Percentiles rank a stretch among this genome's conserved stretches.
These are phyloP conservation scores for Pinus albicaulis DNA, from an alignment of 75 land plant species.

Conservation along the genomic window DNA sequence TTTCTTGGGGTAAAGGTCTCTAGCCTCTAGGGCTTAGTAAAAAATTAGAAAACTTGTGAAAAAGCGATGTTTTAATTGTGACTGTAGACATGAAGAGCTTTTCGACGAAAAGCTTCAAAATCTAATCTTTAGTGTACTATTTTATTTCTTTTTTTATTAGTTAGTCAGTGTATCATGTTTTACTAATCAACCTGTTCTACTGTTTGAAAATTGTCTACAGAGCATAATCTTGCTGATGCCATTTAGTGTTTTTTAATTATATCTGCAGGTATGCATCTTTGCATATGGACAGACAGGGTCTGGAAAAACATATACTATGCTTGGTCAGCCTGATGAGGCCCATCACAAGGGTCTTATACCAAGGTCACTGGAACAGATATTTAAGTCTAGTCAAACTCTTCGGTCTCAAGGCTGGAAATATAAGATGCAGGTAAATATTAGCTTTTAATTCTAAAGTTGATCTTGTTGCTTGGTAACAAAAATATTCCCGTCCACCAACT, in stretches of 20 bases:
- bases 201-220: background rate
- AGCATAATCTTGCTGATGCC: background rate
- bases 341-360: constrained; percentile 31
- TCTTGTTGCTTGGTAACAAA: background rate
- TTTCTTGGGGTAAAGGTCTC: background rate
- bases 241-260: background rate
- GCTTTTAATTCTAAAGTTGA: background rate
- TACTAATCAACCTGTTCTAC: too few species aligned
- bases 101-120: background rate
- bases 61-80: background rate
- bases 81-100: background rate
- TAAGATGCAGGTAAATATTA: constrained; percentile 27
- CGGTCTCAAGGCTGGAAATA: constrained; percentile 31
- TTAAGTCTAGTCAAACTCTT: constrained; percentile 33
- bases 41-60: background rate
- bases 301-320: constrained; percentile 39
- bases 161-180: background rate
- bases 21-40: background rate
- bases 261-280: constrained; percentile 33
- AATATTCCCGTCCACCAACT: background rate
- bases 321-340: constrained; percentile 23
- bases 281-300: constrained; percentile 45
- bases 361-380: constrained; percentile 37
- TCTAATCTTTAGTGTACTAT: background rate
- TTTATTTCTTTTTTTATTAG: background rate